These are phyloP conservation scores for Malassezia cuniculi DNA, from an alignment of 1,284 basidiomycete genomes.

Conservation along the genomic window DNA sequence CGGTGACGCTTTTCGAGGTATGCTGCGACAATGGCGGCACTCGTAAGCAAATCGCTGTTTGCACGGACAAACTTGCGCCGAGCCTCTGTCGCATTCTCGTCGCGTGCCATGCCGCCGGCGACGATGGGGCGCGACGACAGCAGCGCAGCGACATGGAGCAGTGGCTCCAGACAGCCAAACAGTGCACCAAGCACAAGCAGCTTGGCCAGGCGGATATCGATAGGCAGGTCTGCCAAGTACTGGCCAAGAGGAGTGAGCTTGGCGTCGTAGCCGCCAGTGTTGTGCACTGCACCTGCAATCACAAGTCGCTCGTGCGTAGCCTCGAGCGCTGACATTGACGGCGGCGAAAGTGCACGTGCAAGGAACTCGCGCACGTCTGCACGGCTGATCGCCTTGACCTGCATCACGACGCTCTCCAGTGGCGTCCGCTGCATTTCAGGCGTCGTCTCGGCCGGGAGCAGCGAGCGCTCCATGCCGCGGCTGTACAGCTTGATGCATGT, in stretches of 20 bases:
- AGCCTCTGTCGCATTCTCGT: slow-evolving; percentile 52
- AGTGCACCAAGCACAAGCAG: slow-evolving; percentile 47
- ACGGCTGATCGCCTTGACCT: slow-evolving; percentile 69
- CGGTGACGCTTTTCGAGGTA: slow-evolving; percentile 53
- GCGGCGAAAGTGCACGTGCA: slow-evolving; percentile 68
- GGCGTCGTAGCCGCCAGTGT: slow-evolving; percentile 49
- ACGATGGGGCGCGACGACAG: slow-evolving; percentile 55
- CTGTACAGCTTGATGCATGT: slow-evolving; percentile 57
- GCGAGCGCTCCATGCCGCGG: slow-evolving; percentile 56
- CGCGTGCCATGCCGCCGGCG: slow-evolving; percentile 48
- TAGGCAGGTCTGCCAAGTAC: slow-evolving; percentile 63
- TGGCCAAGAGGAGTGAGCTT: slow-evolving; percentile 67
- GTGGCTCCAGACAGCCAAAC: slow-evolving; percentile 38
- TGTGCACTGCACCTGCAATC: slow-evolving; percentile 64
- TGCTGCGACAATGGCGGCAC: slow-evolving; percentile 63
- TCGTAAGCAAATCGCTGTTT: slow-evolving; percentile 76
- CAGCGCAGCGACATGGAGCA: slow-evolving; percentile 51
- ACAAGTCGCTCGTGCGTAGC: slow-evolving; percentile 62
- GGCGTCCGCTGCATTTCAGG: slow-evolving; percentile 85
- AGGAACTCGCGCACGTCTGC: slow-evolving; percentile 63
- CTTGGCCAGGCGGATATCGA: slow-evolving; percentile 81
- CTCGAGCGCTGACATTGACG: slow-evolving; percentile 63
- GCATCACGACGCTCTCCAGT: slow-evolving; percentile 66
- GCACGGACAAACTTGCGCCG: slow-evolving; percentile 50
- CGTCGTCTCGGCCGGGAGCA: slow-evolving; percentile 10